A percentile compares a stretch with the other conserved stretches of the same genome.
phyloP scores from a whole-genome alignment of 2,329 filamentous ascomycete species.

The Lachnellula suecica region DNA sequence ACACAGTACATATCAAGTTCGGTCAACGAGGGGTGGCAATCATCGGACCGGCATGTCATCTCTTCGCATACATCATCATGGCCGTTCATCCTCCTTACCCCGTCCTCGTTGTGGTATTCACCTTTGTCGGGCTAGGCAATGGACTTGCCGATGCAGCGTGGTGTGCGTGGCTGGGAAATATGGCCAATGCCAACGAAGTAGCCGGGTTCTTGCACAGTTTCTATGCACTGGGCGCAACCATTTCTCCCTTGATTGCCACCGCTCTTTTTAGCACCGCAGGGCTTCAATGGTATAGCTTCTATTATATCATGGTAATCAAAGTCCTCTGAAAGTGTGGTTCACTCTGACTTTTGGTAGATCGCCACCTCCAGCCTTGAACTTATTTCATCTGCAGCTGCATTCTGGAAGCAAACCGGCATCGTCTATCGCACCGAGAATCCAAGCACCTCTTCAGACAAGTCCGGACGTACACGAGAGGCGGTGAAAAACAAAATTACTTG shows the following conservation, averaged over 20 bases:
- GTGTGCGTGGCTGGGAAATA: slow-evolving; percentile 65
- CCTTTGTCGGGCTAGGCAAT: slow-evolving; percentile 69
- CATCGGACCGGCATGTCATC: slow-evolving; percentile 60
- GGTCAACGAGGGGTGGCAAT: slow-evolving; percentile 73
- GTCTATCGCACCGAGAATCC: slow-evolving; percentile 60
- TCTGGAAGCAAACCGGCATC: slow-evolving; percentile 61
- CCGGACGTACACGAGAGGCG: slow-evolving; percentile 28
- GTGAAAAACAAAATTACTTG: slow-evolving; percentile 60
- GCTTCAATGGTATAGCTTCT: slow-evolving; percentile 71
- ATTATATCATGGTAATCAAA: slow-evolving; percentile 69
- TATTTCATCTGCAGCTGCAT: slow-evolving; percentile 49
- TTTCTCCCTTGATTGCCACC: slow-evolving; percentile 70
- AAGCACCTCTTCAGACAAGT: slow-evolving; percentile 12
- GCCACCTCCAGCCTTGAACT: slow-evolving; percentile 57
- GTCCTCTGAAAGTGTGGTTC: neutral
- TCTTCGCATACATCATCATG: slow-evolving; percentile 64
- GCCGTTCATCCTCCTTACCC: slow-evolving; percentile 69
- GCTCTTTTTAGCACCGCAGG: slow-evolving; percentile 64
- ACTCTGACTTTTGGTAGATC: slow-evolving; percentile 36
- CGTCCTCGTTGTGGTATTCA: slow-evolving; percentile 62
- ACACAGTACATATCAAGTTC: slow-evolving; percentile 52
- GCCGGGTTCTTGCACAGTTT: slow-evolving; percentile 71
- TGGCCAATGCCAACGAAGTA: slow-evolving; percentile 67
- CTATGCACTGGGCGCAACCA: slow-evolving; percentile 70
- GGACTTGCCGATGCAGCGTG: slow-evolving; percentile 63